Percentiles rank a stretch among this genome's conserved stretches.
phyloP scores from a whole-genome alignment of 225 moss, liverwort and hornwort species.

The Marchantia polymorpha region DNA sequence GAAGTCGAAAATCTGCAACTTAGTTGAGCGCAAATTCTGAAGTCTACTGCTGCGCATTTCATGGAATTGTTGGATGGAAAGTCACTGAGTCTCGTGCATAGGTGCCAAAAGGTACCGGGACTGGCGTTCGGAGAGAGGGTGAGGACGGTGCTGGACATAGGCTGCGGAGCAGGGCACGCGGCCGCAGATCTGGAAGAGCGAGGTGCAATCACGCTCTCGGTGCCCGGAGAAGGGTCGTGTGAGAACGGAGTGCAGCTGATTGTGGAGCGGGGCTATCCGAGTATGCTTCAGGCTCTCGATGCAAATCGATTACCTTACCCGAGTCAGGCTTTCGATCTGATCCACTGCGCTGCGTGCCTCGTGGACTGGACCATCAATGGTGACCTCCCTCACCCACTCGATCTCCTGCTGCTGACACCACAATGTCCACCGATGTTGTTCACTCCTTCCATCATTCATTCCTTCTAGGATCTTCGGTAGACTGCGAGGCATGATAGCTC shows the following conservation, averaged over 20 bases:
- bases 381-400: conserved; percentile 20
- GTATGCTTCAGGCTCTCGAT: conserved; percentile 40
- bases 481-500: too few species aligned
- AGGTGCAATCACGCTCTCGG: conserved; percentile 57
- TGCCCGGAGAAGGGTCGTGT: conserved; percentile 48
- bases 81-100: neutral
- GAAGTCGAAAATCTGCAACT: too few species aligned
- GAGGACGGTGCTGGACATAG: conserved; percentile 68
- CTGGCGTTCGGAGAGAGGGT: conserved; percentile 50
- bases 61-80: too few species aligned
- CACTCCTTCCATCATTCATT: too few species aligned
- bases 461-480: too few species aligned
- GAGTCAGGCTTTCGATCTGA: conserved; percentile 76
- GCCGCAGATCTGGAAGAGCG: conserved; percentile 49
- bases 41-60: too few species aligned
- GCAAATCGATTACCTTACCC: conserved; percentile 61
- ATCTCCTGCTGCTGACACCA: neutral
- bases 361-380: conserved; percentile 57
- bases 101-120: conserved; percentile 57
- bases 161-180: conserved; percentile 67
- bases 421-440: too few species aligned
- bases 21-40: too few species aligned
- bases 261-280: conserved; percentile 79
- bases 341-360: conserved; percentile 74
- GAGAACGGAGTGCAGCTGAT: conserved; percentile 78